phyloP scores from a whole-genome alignment of 2,329 filamentous ascomycete species.

The Paradendryphiella salina region DNA sequence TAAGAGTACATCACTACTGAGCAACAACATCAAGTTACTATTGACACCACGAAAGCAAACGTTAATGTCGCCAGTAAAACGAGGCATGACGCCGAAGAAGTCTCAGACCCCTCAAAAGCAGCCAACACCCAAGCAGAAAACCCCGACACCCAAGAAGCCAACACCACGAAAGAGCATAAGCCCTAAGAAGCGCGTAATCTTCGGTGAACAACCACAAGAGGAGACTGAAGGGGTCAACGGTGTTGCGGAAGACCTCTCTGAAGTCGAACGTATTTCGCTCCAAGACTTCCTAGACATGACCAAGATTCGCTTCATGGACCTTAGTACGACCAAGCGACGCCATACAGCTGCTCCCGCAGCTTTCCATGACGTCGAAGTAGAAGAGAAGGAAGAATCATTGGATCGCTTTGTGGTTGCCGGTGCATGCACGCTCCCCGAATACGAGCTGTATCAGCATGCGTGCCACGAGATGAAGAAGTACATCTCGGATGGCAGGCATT shows the following conservation, averaged over 20 bases:
- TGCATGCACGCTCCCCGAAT: slow-evolving; percentile 87
- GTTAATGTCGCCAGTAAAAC: slow-evolving; percentile 49
- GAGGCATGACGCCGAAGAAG: slow-evolving; percentile 44
- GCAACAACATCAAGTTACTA: slow-evolving; percentile 53
- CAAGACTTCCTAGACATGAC: slow-evolving; percentile 95
- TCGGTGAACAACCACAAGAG: slow-evolving; percentile 33
- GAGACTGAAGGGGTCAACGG: slow-evolving; percentile 35
- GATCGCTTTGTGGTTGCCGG: slow-evolving; percentile 84
- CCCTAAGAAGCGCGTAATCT: slow-evolving; percentile 41
- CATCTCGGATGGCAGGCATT: slow-evolving; percentile 86
- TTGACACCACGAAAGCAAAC: slow-evolving; percentile 55
- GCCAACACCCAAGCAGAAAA: slow-evolving; percentile 48
- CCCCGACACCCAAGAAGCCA: slow-evolving; percentile 43
- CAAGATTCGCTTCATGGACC: slow-evolving; percentile 96
- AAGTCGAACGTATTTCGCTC: slow-evolving; percentile 70
- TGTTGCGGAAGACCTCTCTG: slow-evolving; percentile 29
- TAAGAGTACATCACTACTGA: slow-evolving; percentile 42
- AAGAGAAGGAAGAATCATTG: slow-evolving; percentile 59
- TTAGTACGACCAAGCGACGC: slow-evolving; percentile 92
- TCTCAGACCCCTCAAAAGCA: slow-evolving; percentile 45
- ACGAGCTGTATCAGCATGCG: slow-evolving; percentile 92
- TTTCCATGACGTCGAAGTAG: slow-evolving; percentile 44
- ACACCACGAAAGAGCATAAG: slow-evolving; percentile 37
- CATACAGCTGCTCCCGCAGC: slow-evolving; percentile 65
- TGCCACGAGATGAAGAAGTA: slow-evolving; percentile 96